phyloP scores from a whole-genome alignment of 169 alveolate species.

The Plasmodium ovale region DNA sequence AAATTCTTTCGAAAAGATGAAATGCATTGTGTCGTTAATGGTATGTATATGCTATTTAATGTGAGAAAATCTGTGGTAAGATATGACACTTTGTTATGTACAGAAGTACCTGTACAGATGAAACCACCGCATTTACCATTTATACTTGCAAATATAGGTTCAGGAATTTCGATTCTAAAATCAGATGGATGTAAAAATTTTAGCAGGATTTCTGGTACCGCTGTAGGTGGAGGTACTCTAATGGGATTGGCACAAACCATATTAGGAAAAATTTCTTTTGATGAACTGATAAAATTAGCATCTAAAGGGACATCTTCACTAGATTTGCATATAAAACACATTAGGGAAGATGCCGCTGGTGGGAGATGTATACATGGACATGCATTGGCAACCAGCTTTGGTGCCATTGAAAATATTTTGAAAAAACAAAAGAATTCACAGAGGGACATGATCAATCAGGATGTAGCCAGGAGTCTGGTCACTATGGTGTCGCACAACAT shows the following conservation, averaged over 20 bases:
- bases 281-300: constrained; percentile 88
- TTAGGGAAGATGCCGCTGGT: constrained; percentile 81
- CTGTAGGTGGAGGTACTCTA: constrained; percentile 94
- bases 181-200: constrained; percentile 48
- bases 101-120: constrained; percentile 76
- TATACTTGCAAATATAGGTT: constrained; percentile 91
- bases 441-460: constrained; percentile 82
- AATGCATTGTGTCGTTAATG: constrained; percentile 88
- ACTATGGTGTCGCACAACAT: constrained; percentile 91
- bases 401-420: constrained; percentile 75
- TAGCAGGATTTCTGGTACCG: constrained; percentile 89
- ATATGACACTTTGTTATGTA: constrained; percentile 79
- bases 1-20: constrained; percentile 89
- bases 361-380: constrained; percentile 82
- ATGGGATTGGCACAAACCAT: constrained; percentile 90
- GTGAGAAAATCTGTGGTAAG: constrained; percentile 83
- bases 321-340: constrained; percentile 80
- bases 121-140: constrained; percentile 85
- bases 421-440: constrained; percentile 1
- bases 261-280: constrained; percentile 87
- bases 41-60: constrained; percentile 84
- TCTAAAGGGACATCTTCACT: constrained; percentile 82
- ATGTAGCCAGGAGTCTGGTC: constrained; percentile 88
- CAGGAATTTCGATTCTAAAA: constrained; percentile 93
- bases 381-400: constrained; percentile 88